Evolutionary conservation across 805 yeast species (phyloP).

Genomic region (Metahyphopichia silvanorum): DNA sequence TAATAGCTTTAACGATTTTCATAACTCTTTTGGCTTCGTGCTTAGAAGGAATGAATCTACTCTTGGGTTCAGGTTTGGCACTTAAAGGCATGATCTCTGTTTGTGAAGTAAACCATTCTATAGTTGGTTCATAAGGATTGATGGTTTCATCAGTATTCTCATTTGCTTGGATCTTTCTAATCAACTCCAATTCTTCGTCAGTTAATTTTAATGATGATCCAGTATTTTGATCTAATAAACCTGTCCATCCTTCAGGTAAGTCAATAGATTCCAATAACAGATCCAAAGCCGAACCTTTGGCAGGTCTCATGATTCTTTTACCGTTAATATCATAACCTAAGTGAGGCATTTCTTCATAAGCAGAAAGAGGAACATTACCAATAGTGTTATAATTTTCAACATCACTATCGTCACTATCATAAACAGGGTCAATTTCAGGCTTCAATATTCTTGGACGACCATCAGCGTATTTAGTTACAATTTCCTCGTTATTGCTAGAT

Average conservation of each 20-base stretch:
- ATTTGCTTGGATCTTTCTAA: slow-evolving; percentile 79
- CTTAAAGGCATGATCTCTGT: slow-evolving; percentile 86
- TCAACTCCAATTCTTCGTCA: slow-evolving; percentile 83
- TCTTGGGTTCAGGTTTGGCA: slow-evolving; percentile 95
- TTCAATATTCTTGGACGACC: slow-evolving; percentile 74
- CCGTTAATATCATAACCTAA: slow-evolving; percentile 97
- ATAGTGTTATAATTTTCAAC: slow-evolving; percentile 78
- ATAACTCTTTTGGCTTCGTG: slow-evolving; percentile 94
- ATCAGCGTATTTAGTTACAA: slow-evolving; percentile 59
- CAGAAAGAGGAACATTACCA: slow-evolving; percentile 89
- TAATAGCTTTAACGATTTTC: slow-evolving; percentile 94
- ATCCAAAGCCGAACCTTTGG: slow-evolving; percentile 92
- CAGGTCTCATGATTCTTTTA: slow-evolving; percentile 98
- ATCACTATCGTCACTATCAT: slow-evolving; percentile 92
- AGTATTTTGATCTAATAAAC: slow-evolving; percentile 83
- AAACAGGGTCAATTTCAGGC: slow-evolving; percentile 93
- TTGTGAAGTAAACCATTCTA: slow-evolving; percentile 92
- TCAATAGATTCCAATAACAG: slow-evolving; percentile 86
- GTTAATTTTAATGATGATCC: slow-evolving; percentile 82
- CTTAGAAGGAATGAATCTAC: slow-evolving; percentile 94
- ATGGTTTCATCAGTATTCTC: slow-evolving; percentile 76
- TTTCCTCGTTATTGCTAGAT: slow-evolving; percentile 28
- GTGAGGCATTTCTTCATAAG: slow-evolving; percentile 96
- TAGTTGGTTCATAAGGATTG: slow-evolving; percentile 89
- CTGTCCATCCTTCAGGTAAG: slow-evolving; percentile 98